Percentiles rank a stretch among this genome's conserved stretches.
Evolutionary conservation across 768 basidiomycete species (phyloP).

Genomic region (Boletus coccyginus): DNA sequence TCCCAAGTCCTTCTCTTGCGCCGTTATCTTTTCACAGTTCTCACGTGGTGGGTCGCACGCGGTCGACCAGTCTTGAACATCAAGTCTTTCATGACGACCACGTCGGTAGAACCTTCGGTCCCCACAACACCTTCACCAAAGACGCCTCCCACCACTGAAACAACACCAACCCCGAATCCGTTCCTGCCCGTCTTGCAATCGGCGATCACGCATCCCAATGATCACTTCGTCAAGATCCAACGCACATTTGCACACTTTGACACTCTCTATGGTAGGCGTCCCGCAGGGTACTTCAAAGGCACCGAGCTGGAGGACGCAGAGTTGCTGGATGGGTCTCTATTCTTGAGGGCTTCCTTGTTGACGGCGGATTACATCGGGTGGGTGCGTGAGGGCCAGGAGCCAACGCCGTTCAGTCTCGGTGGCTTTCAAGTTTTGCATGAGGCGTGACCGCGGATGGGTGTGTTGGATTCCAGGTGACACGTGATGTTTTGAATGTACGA

Average conservation of each 20-base stretch:
- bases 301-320: constrained; percentile 32
- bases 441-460: not conserved
- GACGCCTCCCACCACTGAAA: constrained; percentile 6
- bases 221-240: constrained; percentile 32
- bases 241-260: constrained; percentile 33
- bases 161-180: constrained; percentile 28
- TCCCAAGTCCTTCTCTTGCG: constrained; percentile 27
- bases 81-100: constrained; percentile 26
- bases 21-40: constrained; percentile 22
- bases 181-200: constrained; percentile 41
- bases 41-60: constrained; percentile 29
- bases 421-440: constrained; percentile 25
- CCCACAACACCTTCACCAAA: not conserved
- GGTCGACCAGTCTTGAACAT: constrained; percentile 31
- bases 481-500: not conserved
- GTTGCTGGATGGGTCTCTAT: constrained; percentile 35
- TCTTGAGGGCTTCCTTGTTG: constrained; percentile 28
- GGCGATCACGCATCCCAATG: constrained; percentile 32
- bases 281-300: constrained; percentile 23
- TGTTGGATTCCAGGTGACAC: too few species aligned
- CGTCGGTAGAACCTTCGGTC: constrained; percentile 18
- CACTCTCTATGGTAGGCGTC: constrained; percentile 26
- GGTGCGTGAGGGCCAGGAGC: constrained; percentile 35
- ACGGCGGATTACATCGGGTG: constrained; percentile 34
- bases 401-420: constrained; percentile 26